Base-by-base conservation (phyloP, 768 basidiomycete species). In the Boletus sp. region DNA sequence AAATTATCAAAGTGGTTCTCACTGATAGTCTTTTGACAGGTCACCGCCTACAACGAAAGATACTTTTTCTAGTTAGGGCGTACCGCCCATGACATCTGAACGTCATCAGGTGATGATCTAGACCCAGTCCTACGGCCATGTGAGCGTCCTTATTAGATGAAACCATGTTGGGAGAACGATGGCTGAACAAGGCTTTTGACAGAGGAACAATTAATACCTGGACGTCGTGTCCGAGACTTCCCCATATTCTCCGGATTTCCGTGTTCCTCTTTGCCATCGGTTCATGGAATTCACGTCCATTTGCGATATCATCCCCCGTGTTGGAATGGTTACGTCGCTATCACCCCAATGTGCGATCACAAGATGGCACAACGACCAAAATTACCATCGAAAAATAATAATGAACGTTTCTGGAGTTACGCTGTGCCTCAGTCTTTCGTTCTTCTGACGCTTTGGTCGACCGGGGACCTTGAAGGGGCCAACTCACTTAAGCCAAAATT, bases 21-120 rank as follows among this genome's bases (percentile, higher is more conserved):
- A 52, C 48, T 20, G 41, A 30, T 46, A 7, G 12, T 39, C 35
- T 47, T 9, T 9, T 51, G 40, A 28, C 15, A 18, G 41, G 40
- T 41, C 11, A 10, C n/a, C 54, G 37, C 28, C 49, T 20, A 12
- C 52, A 11, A 33, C 45, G 17, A 29, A 35, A 40, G 12, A 41
- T 29, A 37, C 54, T 24, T 11, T 42, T 50, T 55, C 42, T 29
- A 24, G 52, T 39, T 30, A 54, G 33, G 29, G 49, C 18, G n/a
- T 7, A 14, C 24, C 33, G 45, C 36, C 32, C 30, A 53, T 35
- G 33, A 48, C 50, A 49, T 57, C 9, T 7, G 20, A 39, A 60
- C 57, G 52, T 56, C 52, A 63, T 55, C 54, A 15, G n/a, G n/a
- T 45, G 45, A 18, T 20, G 44, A n/a, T 35, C 48, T 12, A 42